Percentiles rank a stretch among this genome's conserved stretches.
Conservation (phyloP, 768 basidiomycete species). For the Pleurotus tuoliensis region DNA sequence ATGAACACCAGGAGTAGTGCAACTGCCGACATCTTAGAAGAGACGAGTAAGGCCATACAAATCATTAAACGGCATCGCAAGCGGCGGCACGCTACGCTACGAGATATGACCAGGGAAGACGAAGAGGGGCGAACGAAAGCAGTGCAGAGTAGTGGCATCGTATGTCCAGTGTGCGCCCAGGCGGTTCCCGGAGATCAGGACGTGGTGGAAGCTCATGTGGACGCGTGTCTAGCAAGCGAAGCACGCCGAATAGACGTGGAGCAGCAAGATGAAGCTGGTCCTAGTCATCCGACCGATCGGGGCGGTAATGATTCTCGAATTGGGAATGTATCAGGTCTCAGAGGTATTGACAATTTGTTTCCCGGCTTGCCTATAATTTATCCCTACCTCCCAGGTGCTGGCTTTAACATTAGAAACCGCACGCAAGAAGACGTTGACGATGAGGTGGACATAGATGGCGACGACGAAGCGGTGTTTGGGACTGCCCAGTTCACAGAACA, state of each 20-base stretch:
- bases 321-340: slow-evolving; percentile 45
- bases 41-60: slow-evolving; percentile 52
- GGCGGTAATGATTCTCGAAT: slow-evolving; percentile 23
- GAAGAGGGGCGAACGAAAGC: slow-evolving; percentile 37
- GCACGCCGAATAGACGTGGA: slow-evolving; percentile 37
- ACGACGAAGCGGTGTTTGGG: slow-evolving; percentile 64
- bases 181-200: slow-evolving; percentile 63
- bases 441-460: slow-evolving; percentile 78
- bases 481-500: slow-evolving; percentile 73
- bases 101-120: slow-evolving; percentile 62
- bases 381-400: slow-evolving; percentile 45
- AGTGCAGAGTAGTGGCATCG: slow-evolving; percentile 31
- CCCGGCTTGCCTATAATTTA: background rate
- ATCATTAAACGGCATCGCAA: slow-evolving; percentile 68
- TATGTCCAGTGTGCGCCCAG: slow-evolving; percentile 70
- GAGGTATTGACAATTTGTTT: slow-evolving; percentile 26
- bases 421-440: slow-evolving; percentile 68
- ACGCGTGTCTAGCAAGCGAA: slow-evolving; percentile 68
- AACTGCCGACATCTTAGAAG: slow-evolving; percentile 25
- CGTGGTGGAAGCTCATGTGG: slow-evolving; percentile 77
- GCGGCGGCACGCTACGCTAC: slow-evolving; percentile 61
- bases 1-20: slow-evolving; percentile 13
- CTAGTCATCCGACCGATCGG: slow-evolving; percentile 17
- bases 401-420: slow-evolving; percentile 62
- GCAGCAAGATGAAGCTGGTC: slow-evolving; percentile 30